Evolutionary conservation across 257 asterid genomes (phyloP).

Genomic region (Petrea volubilis): DNA sequence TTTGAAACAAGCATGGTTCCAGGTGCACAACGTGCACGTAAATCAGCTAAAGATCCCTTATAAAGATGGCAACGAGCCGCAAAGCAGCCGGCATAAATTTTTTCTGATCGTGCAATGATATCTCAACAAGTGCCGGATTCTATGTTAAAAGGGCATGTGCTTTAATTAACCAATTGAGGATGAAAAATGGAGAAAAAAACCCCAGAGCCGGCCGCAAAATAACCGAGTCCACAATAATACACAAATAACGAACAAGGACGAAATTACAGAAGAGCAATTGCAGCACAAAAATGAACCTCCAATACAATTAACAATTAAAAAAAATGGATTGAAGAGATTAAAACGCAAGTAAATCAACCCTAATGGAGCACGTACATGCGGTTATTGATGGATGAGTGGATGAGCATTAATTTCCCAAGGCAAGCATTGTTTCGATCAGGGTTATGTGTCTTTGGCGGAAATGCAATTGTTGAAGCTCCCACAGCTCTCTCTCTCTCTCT

Average conservation of each 20-base stretch:
- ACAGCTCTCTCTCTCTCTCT: too few relatives aligned
- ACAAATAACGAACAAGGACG: neutral
- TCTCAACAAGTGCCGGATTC: neutral
- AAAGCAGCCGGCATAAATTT: neutral
- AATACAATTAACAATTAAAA: neutral
- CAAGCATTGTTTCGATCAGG: neutral
- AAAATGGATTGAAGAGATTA: neutral
- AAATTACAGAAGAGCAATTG: neutral
- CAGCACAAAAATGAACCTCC: neutral
- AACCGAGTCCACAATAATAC: neutral
- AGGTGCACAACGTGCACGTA: neutral
- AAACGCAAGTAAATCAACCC: neutral
- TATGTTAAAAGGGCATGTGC: neutral
- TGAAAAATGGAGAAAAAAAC: neutral
- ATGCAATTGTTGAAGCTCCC: neutral
- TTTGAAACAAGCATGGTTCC: neutral
- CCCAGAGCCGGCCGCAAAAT: neutral
- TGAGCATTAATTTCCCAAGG: too few relatives aligned
- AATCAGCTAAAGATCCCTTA: neutral
- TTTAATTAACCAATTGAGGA: neutral
- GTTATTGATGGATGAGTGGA: neutral
- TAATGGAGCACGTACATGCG: neutral
- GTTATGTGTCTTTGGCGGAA: neutral
- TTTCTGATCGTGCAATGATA: neutral
- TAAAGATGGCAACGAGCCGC: neutral